These are phyloP conservation scores for Magnaporthales sp. DNA, from an alignment of 2,329 filamentous ascomycete genomes.

Conservation along the genomic window DNA sequence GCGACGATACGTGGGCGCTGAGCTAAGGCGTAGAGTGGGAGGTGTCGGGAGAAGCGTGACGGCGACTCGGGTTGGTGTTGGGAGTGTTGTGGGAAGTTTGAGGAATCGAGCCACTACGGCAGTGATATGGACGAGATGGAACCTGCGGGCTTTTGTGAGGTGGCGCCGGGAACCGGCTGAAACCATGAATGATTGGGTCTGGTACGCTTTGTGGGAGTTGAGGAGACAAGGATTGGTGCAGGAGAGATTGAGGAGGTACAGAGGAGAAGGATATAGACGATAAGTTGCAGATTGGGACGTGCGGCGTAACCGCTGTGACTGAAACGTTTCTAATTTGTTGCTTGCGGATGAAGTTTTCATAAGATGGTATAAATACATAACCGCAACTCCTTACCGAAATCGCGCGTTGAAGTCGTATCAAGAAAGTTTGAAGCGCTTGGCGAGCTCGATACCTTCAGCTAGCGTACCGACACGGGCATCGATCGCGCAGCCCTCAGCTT, in stretches of 20 bases:
- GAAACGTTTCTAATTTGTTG: neutral
- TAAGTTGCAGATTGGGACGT: neutral
- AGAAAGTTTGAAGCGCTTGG: constrained; percentile 39
- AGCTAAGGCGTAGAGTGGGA: neutral
- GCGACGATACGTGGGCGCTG: neutral
- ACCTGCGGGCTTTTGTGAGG: neutral
- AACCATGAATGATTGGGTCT: neutral
- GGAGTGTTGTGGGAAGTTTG: neutral
- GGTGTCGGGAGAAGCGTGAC: no score
- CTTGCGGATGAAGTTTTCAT: neutral
- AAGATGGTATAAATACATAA: neutral
- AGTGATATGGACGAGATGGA: neutral
- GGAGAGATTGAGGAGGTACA: neutral
- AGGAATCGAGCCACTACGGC: neutral
- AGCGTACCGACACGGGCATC: constrained; percentile 71
- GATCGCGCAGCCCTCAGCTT: constrained; percentile 65
- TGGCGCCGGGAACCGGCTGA: neutral
- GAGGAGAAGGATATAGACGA: neutral
- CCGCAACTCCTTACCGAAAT: neutral
- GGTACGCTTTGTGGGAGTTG: neutral
- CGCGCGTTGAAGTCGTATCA: neutral
- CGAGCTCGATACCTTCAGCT: constrained; percentile 69
- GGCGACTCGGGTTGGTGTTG: neutral
- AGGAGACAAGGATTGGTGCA: neutral
- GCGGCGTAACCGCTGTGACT: neutral